phyloP scores from a whole-genome alignment of 148 eudicot species.

The Amaranthus palmeri region DNA sequence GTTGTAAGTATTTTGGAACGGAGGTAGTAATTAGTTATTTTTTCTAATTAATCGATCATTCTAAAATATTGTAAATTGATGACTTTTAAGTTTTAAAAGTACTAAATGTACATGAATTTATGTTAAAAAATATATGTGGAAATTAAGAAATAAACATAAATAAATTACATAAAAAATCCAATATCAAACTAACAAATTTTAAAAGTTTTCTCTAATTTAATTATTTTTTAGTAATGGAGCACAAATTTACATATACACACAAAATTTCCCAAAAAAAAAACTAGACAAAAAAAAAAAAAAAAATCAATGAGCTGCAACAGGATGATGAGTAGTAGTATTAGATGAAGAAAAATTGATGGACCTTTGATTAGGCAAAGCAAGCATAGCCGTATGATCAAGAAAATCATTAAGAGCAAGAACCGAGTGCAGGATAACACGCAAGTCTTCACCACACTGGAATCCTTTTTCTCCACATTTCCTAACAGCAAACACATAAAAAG shows the following conservation, averaged over 20 bases:
- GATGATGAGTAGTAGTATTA: not conserved
- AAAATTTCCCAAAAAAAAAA: not conserved
- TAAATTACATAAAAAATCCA: not conserved
- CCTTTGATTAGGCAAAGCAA: constrained; percentile 82
- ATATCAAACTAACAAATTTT: not conserved
- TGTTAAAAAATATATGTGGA: too few relatives aligned
- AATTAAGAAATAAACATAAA: not conserved
- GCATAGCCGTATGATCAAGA: constrained; percentile 93
- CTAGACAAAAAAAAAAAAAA: not conserved
- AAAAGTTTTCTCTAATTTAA: not conserved
- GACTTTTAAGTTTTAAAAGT: too few relatives aligned
- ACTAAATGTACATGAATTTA: too few relatives aligned
- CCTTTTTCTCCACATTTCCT: constrained; percentile 40
- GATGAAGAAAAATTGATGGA: constrained; percentile 31
- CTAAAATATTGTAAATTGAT: too few relatives aligned
- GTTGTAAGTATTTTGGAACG: too few relatives aligned
- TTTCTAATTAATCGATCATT: too few relatives aligned
- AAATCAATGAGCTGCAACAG: constrained; percentile 26
- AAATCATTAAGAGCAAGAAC: constrained; percentile 77
- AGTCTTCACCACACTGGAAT: constrained; percentile 64
- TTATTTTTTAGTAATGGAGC: not conserved
- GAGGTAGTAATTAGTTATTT: too few relatives aligned
- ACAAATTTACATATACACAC: constrained; percentile 17
- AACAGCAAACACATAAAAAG: constrained; percentile 82
- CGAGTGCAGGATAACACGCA: constrained; percentile 44